Base-by-base conservation (phyloP, 2,329 filamentous ascomycete species). In the Trichoderma pleuroti region DNA sequence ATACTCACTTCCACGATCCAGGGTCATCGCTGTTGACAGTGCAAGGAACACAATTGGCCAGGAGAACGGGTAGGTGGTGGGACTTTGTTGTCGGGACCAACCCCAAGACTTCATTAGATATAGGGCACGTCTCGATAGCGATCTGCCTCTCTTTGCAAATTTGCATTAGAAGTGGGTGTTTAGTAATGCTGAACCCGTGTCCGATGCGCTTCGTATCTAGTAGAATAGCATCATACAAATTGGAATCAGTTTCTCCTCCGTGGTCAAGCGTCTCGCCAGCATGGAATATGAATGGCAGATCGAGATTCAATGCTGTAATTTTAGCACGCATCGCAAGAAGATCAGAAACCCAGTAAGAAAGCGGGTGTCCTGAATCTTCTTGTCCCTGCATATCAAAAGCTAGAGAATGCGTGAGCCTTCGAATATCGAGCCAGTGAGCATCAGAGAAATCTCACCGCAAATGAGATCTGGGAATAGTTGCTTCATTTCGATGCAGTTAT, bases 241-340 rank as follows among this genome's bases (percentile, higher is more conserved):
- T 98, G 72, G 82, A 77, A 76, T 98, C 94, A 0, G 92, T 91
- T n/a, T 85, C 86, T 75, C 90, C 90, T 30, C 93, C 94, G 72
- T 84, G 82, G 28, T 93, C 93, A 1, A 97, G 88, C 32, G 90
- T 93, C 81, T 98, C 94, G 74, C 94, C 95, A 0, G 95, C 94
- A 79, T 98, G 94, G 83, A 98, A 97, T 84, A 97, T 97, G 84
- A 98, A 97, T 1, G 95, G 95, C 8, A 98, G 90, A 64, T 94
- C 88, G 32, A 98, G 87, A 4, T 77, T 92, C 85, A 1, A 88
- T 87, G 78, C 94, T 97, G 75, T 91, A 88, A 80, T 95, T 94
- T 89, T 86, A 77, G 93, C 93, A 74, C 91, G 90, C 86, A 98
- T 98, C 93, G 93, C 97, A 80, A 98, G 95, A 0, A 98, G 84